Evolutionary conservation across 176 grass and related monocot genomes (phyloP).

Genomic region (Pharus latifolius): DNA sequence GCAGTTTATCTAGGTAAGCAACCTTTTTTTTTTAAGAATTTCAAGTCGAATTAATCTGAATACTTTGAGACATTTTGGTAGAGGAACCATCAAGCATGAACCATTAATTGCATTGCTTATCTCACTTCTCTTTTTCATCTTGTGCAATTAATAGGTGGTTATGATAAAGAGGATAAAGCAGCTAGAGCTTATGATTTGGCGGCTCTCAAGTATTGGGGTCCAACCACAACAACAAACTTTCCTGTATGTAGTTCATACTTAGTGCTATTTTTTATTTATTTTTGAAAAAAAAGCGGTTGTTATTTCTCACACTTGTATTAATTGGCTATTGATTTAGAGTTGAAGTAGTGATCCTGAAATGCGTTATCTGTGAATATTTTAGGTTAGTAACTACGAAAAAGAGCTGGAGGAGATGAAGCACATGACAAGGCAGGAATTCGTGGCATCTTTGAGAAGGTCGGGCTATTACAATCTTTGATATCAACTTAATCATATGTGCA

Average conservation of each 20-base stretch:
- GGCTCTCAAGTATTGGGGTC: slow-evolving; percentile 97
- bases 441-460: slow-evolving; percentile 68
- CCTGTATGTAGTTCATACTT: slow-evolving; percentile 32
- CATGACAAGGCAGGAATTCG: slow-evolving; percentile 79
- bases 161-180: slow-evolving; percentile 99
- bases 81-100: background rate
- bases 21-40: background rate
- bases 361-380: slow-evolving; percentile 10
- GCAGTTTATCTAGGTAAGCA: slow-evolving; percentile 88
- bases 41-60: background rate
- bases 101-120: background rate
- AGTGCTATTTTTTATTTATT: background rate
- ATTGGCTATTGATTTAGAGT: background rate
- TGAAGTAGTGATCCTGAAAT: slow-evolving; percentile 11
- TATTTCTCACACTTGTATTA: background rate
- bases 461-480: background rate
- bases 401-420: slow-evolving; percentile 84
- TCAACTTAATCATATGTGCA: too few relatives aligned
- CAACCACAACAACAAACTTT: slow-evolving; percentile 91
- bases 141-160: slow-evolving; percentile 52
- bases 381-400: slow-evolving; percentile 66
- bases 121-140: background rate
- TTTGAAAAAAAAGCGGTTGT: background rate
- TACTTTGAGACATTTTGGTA: background rate
- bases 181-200: slow-evolving; percentile 97